Percentiles rank a stretch among this genome's conserved stretches.
These are phyloP conservation scores for Naumovozyma dairenensis DNA, from an alignment of 805 yeast species.

Conservation along the genomic window DNA sequence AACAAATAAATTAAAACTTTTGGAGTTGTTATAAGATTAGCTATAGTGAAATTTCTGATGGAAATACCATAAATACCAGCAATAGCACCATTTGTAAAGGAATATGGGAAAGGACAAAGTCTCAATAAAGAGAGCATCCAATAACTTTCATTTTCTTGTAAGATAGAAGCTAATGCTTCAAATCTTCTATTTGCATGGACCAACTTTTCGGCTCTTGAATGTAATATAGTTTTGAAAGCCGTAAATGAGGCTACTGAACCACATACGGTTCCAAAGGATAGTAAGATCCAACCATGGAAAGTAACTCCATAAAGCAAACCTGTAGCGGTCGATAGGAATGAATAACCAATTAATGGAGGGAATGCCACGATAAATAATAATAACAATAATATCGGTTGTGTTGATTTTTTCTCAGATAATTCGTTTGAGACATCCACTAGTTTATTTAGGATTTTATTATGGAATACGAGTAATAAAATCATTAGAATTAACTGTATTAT, in stretches of 20 bases:
- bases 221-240: slow-evolving; percentile 50
- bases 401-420: slow-evolving; percentile 34
- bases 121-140: slow-evolving; percentile 62
- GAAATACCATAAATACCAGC: slow-evolving; percentile 77
- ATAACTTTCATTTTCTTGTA: slow-evolving; percentile 62
- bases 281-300: slow-evolving; percentile 62
- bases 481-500: slow-evolving; percentile 10
- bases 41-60: slow-evolving; percentile 50
- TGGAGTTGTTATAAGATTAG: slow-evolving; percentile 72
- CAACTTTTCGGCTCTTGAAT: slow-evolving; percentile 47
- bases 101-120: slow-evolving; percentile 87
- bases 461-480: slow-evolving; percentile 19
- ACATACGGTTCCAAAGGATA: slow-evolving; percentile 55
- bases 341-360: slow-evolving; percentile 85
- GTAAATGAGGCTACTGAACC: slow-evolving; percentile 75
- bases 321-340: slow-evolving; percentile 50
- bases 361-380: slow-evolving; percentile 62
- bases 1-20: slow-evolving; percentile 68
- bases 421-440: slow-evolving; percentile 37
- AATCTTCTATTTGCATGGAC: slow-evolving; percentile 55
- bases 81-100: slow-evolving; percentile 84
- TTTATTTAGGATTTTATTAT: slow-evolving; percentile 20
- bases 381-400: slow-evolving; percentile 39
- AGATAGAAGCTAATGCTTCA: slow-evolving; percentile 61
- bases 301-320: slow-evolving; percentile 82